Evolutionary conservation across 768 basidiomycete genomes (phyloP).

Genomic region (Pisolithus tinctorius): DNA sequence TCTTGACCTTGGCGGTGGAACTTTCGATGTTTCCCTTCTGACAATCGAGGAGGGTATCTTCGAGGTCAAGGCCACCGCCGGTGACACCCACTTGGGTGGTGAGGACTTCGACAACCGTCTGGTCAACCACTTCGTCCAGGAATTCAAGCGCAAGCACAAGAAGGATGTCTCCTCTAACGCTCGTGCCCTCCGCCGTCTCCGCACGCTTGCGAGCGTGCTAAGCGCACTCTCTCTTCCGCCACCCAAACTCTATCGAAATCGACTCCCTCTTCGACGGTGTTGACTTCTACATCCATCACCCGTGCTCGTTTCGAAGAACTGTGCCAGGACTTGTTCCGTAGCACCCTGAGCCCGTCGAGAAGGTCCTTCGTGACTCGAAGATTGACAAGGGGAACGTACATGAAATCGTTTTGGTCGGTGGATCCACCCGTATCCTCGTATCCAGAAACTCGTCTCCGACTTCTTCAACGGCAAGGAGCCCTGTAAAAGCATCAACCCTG

Average conservation of each 20-base stretch:
- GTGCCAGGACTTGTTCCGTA: conserved; percentile 91
- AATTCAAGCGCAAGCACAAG: conserved; percentile 98
- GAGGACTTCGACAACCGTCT: conserved; percentile 98
- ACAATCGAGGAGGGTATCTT: conserved; percentile 98
- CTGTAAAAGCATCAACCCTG: conserved; percentile 99
- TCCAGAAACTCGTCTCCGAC: conserved; percentile 95
- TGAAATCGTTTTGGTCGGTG: conserved; percentile 97
- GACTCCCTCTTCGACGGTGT: conserved; percentile 97
- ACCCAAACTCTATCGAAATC: conserved; percentile 97
- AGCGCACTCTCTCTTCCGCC: conserved; percentile 95
- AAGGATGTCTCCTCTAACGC: conserved; percentile 89
- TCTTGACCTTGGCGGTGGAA: conserved; percentile 98
- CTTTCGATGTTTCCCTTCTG: conserved; percentile 94
- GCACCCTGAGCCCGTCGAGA: conserved; percentile 92
- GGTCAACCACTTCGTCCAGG: conserved; percentile 93
- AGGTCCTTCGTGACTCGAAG: conserved; percentile 96
- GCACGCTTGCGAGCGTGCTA: conserved; percentile 98
- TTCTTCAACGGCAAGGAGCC: conserved; percentile 99
- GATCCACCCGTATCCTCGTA: conserved; percentile 98
- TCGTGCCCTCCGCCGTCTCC: conserved; percentile 94
- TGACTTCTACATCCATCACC: conserved; percentile 98
- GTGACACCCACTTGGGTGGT: conserved; percentile 97
- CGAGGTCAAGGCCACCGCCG: conserved; percentile 96
- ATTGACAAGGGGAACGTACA: conserved; percentile 94
- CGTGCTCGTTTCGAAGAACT: conserved; percentile 97